Conservation (phyloP, 2,329 filamentous ascomycete genomes). For the Thielaviopsis musarum region DNA sequence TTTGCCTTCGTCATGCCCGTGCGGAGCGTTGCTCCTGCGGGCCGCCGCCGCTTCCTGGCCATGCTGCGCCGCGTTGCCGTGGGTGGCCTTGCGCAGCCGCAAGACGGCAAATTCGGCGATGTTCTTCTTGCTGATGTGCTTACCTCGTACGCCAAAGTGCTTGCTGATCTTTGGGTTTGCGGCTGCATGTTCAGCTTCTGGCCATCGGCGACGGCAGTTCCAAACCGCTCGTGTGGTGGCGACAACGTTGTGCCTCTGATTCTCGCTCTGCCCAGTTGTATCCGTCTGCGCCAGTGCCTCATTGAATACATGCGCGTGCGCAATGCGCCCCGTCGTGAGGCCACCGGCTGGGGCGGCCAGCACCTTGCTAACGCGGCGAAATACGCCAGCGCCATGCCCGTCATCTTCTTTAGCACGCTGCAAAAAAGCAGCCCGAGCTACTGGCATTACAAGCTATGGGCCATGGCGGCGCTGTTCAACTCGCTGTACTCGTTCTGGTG, state of each 20-base stretch:
- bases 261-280: slow-evolving; percentile 65
- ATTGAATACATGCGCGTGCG: slow-evolving; percentile 68
- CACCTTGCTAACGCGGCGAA: slow-evolving; percentile 90
- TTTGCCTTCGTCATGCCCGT: slow-evolving; percentile 58
- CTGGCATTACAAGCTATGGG: slow-evolving; percentile 41
- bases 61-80: slow-evolving; percentile 65
- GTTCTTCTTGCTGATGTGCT: slow-evolving; percentile 84
- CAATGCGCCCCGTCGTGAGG: slow-evolving; percentile 35
- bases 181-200: slow-evolving; percentile 72
- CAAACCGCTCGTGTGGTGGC: slow-evolving; percentile 70
- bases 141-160: slow-evolving; percentile 84
- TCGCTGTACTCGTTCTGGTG: slow-evolving; percentile 96
- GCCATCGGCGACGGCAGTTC: slow-evolving; percentile 59
- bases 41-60: slow-evolving; percentile 57
- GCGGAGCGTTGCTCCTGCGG: slow-evolving; percentile 47
- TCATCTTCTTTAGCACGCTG: slow-evolving; percentile 64
- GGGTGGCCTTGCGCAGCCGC: slow-evolving; percentile 70
- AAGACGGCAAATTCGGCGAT: slow-evolving; percentile 89
- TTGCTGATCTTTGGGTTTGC: slow-evolving; percentile 76
- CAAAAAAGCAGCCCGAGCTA: slow-evolving; percentile 38
- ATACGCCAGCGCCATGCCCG: slow-evolving; percentile 86
- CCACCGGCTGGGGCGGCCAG: slow-evolving; percentile 60
- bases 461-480: slow-evolving; percentile 61
- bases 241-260: slow-evolving; percentile 66
- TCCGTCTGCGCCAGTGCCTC: slow-evolving; percentile 80